Base-by-base conservation (phyloP, 2,329 filamentous ascomycete genomes). In the Didymella arachidicola region DNA sequence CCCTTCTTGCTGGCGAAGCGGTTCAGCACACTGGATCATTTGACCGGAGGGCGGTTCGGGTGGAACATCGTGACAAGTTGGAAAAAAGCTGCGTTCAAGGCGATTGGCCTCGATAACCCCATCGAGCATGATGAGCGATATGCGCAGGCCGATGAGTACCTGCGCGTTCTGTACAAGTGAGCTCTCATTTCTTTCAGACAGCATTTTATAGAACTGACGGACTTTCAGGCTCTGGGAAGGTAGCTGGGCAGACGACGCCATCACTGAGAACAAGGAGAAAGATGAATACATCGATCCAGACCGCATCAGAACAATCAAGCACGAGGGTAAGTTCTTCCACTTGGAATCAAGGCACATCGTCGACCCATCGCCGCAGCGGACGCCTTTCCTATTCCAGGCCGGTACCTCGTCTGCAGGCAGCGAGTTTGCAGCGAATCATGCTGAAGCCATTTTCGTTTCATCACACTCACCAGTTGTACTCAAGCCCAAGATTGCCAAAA, bases 121-220 rank as follows among this genome's bases (percentile, higher is more conserved):
- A 36, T 36, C 16, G 32, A 36, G 32, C 32, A 36, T 7, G 32
- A 36, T n/a, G 32, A 36, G 1, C 86, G 84, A 0, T 85, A 88
- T 57, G 86, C 19, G 61, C 65, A 36, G 32, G 32, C 32, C n/a
- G 32, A 36, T 8, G 32, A 36, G 16, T 36, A 36, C n/a, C 32
- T 36, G 6, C 32, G 32, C 16, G 32, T 36, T 36, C 32, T 36
- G 5, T 36, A 36, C 32, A 36, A 36, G 32, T 36, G n/a, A 36
- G 32, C 4, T 18, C 16, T n/a, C 32, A n/a, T 8, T 7, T 1
- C 16, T 36, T 8, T 8, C 3, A 6, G 3, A 36, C 14, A 4
- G 32, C 12, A 34, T 12, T 34, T 16, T 12, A 10, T 5, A n/a
- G 11, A 3, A 8, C 6, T 36, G 16, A 36, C 32, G 6, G n/a